Percentiles rank a stretch among this genome's conserved stretches.
Conservation (phyloP, 495 filamentous ascomycete genomes). For the Cryomyces minteri region DNA sequence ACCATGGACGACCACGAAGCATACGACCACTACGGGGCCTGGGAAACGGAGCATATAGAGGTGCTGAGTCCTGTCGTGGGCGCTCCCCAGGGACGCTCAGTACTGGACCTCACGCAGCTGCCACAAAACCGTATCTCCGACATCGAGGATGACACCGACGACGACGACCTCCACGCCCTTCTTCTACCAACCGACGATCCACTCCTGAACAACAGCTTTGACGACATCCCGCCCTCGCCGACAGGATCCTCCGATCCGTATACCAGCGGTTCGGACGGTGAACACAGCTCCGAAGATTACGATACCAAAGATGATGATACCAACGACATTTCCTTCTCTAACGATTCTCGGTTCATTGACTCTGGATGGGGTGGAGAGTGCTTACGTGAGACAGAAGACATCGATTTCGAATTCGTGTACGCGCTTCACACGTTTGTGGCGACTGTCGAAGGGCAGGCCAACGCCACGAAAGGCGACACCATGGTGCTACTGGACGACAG, state of each 20-base stretch:
- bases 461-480: constrained; percentile 94
- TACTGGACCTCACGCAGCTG: too few species aligned
- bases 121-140: too few species aligned
- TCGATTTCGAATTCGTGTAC: constrained; percentile 99
- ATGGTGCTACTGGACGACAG: constrained; percentile 99
- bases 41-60: neutral
- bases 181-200: constrained; percentile 25
- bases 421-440: constrained; percentile 94
- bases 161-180: constrained; percentile 16
- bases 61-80: neutral
- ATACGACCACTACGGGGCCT: neutral
- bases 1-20: neutral
- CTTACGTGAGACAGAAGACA: constrained; percentile 83
- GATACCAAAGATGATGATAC: constrained; percentile 30
- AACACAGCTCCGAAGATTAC: constrained; percentile 3
- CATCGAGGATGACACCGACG: neutral
- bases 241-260: constrained; percentile 12
- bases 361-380: constrained; percentile 55
- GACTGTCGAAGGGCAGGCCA: constrained; percentile 94
- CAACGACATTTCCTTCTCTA: constrained; percentile 26
- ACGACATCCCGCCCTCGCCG: constrained; percentile 12
- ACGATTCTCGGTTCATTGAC: constrained; percentile 40
- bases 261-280: constrained; percentile 15
- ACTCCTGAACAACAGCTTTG: constrained; percentile 18
- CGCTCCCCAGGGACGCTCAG: too few species aligned